These are phyloP conservation scores for Solanum commersonii DNA, from an alignment of 257 asterid genomes.

Conservation along the genomic window DNA sequence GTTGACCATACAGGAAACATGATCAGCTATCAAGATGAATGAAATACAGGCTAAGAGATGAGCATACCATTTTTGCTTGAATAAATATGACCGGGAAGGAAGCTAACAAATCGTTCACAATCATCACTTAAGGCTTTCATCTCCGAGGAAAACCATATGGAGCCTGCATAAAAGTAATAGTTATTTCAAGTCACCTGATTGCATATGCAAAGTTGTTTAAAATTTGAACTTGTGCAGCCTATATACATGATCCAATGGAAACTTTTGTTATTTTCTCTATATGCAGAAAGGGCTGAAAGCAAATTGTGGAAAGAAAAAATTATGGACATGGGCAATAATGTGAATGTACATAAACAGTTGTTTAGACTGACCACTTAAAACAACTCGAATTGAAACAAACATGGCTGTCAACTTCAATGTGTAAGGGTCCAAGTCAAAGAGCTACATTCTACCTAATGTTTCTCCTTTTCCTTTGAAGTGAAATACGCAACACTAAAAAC, in stretches of 20 bases:
- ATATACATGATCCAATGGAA: not conserved
- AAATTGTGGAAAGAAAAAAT: not conserved
- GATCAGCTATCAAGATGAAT: not conserved
- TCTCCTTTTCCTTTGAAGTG: not conserved
- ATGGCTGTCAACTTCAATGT: not conserved
- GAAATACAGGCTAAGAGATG: not conserved
- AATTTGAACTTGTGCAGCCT: not conserved
- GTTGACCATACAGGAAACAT: not conserved
- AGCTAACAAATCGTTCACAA: slow-evolving; percentile 81
- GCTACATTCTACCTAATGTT: not conserved
- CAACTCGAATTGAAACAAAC: not conserved
- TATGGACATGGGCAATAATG: not conserved
- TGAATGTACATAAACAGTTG: not conserved
- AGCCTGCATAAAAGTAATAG: slow-evolving; percentile 52
- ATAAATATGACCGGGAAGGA: slow-evolving; percentile 93
- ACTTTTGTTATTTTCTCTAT: not conserved
- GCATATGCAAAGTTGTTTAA: not conserved
- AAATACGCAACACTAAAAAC: not conserved
- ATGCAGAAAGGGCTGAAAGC: not conserved
- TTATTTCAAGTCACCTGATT: not conserved
- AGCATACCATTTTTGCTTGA: slow-evolving; percentile 84
- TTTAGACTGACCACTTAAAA: not conserved
- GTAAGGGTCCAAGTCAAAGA: not conserved
- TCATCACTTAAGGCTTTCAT: slow-evolving; percentile 99
- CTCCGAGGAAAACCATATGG: slow-evolving; percentile 97